phyloP scores from a whole-genome alignment of 306 rosid species.

The Vigna nakashimae region DNA sequence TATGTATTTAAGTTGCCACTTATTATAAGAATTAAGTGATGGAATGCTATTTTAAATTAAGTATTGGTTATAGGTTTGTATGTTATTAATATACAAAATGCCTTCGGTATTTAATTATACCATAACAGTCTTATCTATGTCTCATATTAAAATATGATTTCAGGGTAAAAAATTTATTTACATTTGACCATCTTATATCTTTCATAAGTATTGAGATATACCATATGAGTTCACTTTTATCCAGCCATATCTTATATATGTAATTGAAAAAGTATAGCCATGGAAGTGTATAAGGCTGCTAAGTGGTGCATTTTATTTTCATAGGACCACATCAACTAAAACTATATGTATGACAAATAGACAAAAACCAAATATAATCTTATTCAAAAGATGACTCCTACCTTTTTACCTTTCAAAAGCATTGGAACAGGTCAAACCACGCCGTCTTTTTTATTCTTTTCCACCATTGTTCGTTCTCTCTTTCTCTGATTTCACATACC shows the following conservation, averaged over 20 bases:
- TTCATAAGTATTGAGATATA: no score
- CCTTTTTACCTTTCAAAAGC: conserved; percentile 15
- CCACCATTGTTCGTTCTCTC: not conserved
- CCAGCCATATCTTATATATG: not conserved
- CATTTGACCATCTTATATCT: no score
- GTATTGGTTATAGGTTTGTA: no score
- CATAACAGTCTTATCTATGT: no score
- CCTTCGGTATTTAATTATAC: no score
- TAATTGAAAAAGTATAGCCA: not conserved
- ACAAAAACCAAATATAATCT: not conserved
- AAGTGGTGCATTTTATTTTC: not conserved
- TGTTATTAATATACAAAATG: no score
- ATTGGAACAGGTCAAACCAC: conserved; percentile 13
- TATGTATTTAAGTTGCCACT: no score
- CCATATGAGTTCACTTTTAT: not conserved
- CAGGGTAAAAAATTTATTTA: no score
- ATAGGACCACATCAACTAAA: not conserved
- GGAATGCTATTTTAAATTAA: no score
- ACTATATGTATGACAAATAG: not conserved
- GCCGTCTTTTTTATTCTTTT: conserved; percentile 21
- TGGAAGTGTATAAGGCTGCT: not conserved
- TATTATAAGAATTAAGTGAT: no score
- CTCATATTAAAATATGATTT: no score
- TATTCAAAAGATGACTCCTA: conserved; percentile 24
- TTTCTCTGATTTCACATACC: not conserved